Evolutionary conservation across 1,284 basidiomycete genomes (phyloP), one percentile per base, ranked within the genome.

Genomic region (Phlebopus sp.): DNA sequence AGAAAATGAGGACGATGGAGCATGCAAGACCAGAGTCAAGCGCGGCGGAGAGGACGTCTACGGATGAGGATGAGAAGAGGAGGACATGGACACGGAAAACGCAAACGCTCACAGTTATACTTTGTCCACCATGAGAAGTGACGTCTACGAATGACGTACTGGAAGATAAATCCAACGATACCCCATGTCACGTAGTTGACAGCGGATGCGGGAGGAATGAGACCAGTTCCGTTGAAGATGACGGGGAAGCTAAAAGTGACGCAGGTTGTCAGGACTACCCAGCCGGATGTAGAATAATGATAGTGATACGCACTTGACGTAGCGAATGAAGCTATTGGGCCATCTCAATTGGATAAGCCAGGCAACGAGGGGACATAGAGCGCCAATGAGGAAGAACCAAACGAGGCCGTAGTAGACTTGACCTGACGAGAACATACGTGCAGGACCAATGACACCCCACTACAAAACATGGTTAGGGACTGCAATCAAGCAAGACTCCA

Each of bases 361-460:
- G 7, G 64, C 66, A 29, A 65, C 50, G 31, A 78, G 40, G 0
- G 81, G 80, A 27, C 67, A 63, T 18, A 73, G 30, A 17, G 75
- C 69, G 18, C 81, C 82, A 42, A 79, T 55, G 42, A 82, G 70
- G 76, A 84, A 84, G 66, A 79, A 79, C 72, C 75, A 78, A 45
- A 71, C 55, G 19, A 78, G 62, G 53, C 54, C 6, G 18, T 67
- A 2, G 42, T 65, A 63, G 5, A 66, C 48, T 37, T 67, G 60
- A 3, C 61, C 63, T 13, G 38, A 15, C 0, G 61, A 63, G 46
- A 65, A 63, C 25, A 65, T 63, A 4, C 62, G 62, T 37, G 62
- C 58, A 39, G 76, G 73, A n/a, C 75, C 70, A 17, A 74, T 66
- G 11, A 69, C 68, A 44, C 73, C 71, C 69, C 71, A 73, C 27